Evolutionary conservation across 2,329 filamentous ascomycete genomes (phyloP), one percentile per base, ranked within the genome.

Genomic region (Fusarium citri): DNA sequence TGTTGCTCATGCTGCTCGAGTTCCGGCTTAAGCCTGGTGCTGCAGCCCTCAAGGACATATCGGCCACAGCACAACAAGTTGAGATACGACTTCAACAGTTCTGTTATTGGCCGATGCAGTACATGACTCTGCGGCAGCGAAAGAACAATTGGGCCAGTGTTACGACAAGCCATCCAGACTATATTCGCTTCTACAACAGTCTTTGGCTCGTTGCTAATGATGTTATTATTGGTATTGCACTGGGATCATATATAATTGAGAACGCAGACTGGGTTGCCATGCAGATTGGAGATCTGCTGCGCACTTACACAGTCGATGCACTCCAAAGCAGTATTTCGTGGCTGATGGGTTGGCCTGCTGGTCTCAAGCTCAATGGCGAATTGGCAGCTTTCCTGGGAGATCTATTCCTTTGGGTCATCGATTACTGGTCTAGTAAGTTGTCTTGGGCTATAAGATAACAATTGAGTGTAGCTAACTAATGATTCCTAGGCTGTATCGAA

Each of bases 121-220:
- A 98, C 77, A 87, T 95, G 45, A 98, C 94, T 18, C 81, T 99
- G 48, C 91, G 94, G n/a, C 90, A 93, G 76, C 87, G 94, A 41
- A 97, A 97, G 77, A 90, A 91, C 68, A 94, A 97, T 74, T 98
- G 96, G 95, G 93, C 94, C 62, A 98, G 95, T 78, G 92, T 98
- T 58, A 98, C 94, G 1, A 96, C 92, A 49, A 97, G 92, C 74
- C 95, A 99, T 79, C 94, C 95, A 1, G 96, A 99, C 79, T 99
- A 99, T 79, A 99, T 99, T 72, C 92, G 96, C 18, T 99, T 99
- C 81, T 99, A 98, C 83, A 99, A 99, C 79, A 98, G 94, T 76
- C 84, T 99, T 7, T 99, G 96, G 96, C 91, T 99, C 11, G 96
- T 99, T 23, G 94, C 94, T 30, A 99, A 99, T 82, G 96, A 99